phyloP scores from a whole-genome alignment of 352 stramenopile genomes.

The Globisporangium uncinulatum region DNA sequence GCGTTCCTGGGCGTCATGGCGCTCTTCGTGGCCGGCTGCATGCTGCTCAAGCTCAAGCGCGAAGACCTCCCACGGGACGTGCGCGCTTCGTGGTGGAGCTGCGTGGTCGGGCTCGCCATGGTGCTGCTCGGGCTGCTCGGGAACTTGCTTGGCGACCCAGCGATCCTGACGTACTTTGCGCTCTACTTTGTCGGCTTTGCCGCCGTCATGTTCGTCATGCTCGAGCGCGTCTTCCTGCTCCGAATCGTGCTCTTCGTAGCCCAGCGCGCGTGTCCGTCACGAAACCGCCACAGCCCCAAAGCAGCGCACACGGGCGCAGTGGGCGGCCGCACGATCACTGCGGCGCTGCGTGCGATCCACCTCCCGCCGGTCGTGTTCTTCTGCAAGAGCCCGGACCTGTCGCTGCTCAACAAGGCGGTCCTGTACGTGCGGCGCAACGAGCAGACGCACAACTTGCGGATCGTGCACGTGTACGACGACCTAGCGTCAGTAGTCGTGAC shows the following conservation, averaged over 20 bases:
- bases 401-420: conserved; percentile 88
- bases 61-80: conserved; percentile 56
- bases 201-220: conserved; percentile 41
- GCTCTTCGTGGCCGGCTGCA: conserved; percentile 76
- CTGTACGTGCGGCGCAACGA: conserved; percentile 86
- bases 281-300: conserved; percentile 24
- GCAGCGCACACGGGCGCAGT: conserved; percentile 34
- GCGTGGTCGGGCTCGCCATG: conserved; percentile 15
- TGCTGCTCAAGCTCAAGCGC: conserved; percentile 84
- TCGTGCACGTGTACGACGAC: conserved; percentile 67
- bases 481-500: conserved; percentile 4
- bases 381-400: conserved; percentile 79
- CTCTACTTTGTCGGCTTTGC: conserved; percentile 48
- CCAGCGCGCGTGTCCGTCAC: conserved; percentile 10
- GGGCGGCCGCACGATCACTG: conserved; percentile 38
- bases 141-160: conserved; percentile 36
- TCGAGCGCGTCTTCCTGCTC: conserved; percentile 44
- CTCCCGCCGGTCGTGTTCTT: conserved; percentile 81
- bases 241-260: conserved; percentile 18
- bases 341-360: conserved; percentile 42
- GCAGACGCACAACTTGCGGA: conserved; percentile 76
- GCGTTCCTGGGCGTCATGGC: conserved; percentile 79
- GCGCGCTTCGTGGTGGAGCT: conserved; percentile 30
- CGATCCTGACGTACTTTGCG: conserved; percentile 46
- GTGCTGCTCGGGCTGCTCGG: conserved; percentile 15